These are phyloP conservation scores for Corymbia citriodora DNA, from an alignment of 441 rosid species.

Conservation along the genomic window DNA sequence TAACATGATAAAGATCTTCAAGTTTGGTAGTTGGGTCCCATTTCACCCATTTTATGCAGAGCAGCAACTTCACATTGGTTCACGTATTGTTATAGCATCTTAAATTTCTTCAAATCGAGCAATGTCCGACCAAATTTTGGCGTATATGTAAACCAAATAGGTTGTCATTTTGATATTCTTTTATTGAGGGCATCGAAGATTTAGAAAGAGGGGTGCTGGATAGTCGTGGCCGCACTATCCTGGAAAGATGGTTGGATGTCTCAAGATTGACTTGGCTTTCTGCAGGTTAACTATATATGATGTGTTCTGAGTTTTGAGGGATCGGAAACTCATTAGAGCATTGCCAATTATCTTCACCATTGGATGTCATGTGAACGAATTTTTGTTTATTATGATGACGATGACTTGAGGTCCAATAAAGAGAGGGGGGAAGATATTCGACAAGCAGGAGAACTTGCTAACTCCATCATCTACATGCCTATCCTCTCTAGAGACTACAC, in stretches of 20 bases:
- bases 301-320: background rate
- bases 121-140: too few relatives aligned
- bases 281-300: background rate
- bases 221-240: background rate
- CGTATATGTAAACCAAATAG: too few relatives aligned
- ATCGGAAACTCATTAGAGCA: background rate
- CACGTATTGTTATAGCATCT: too few relatives aligned
- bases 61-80: too few relatives aligned
- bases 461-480: background rate
- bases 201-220: background rate
- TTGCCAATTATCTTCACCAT: background rate
- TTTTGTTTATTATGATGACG: background rate
- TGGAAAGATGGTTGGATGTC: background rate
- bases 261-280: background rate
- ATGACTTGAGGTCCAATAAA: background rate
- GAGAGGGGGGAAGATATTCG: background rate
- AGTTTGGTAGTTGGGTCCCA: too few relatives aligned
- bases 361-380: background rate
- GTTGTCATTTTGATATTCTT: too few relatives aligned
- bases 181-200: background rate
- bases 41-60: too few relatives aligned
- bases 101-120: too few relatives aligned
- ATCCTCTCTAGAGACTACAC: background rate
- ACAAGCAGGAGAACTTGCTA: background rate
- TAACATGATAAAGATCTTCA: too few relatives aligned